phyloP scores from a whole-genome alignment of 1,284 basidiomycete genomes.

The Phellopilus nigrolimitatus region DNA sequence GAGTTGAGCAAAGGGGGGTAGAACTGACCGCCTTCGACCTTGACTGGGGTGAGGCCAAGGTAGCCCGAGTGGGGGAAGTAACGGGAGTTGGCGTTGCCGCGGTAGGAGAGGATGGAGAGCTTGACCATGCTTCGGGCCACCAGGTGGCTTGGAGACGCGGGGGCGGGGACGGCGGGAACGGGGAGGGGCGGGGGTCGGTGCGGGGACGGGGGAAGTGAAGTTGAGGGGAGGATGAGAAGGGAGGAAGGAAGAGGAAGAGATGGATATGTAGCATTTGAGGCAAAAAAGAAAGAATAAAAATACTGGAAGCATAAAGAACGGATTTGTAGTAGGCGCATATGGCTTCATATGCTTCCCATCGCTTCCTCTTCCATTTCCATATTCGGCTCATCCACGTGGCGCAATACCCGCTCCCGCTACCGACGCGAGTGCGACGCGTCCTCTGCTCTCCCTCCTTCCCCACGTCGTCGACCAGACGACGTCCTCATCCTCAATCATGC shows the following conservation, averaged over 20 bases:
- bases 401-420: conserved; percentile 18
- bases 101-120: conserved; percentile 51
- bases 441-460: conserved; percentile 31
- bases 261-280: background rate
- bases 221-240: conserved; percentile 11
- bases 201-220: conserved; percentile 24
- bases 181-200: conserved; percentile 30
- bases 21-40: conserved; percentile 65
- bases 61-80: conserved; percentile 74
- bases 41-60: conserved; percentile 75
- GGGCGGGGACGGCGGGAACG: conserved; percentile 25
- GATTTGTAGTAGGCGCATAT: background rate
- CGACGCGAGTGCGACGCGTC: conserved; percentile 5
- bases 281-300: too few relatives aligned
- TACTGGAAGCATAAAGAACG: too few relatives aligned
- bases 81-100: conserved; percentile 62
- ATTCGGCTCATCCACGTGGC: conserved; percentile 3
- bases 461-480: conserved; percentile 42
- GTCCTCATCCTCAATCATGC: conserved; percentile 24
- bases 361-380: conserved; percentile 11
- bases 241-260: conserved; percentile 11
- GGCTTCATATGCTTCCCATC: background rate
- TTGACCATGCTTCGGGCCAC: conserved; percentile 48
- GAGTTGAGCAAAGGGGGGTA: conserved; percentile 18
- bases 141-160: background rate